Conservation (phyloP, 805 yeast species). For the Schwanniomyces vanrijiae region DNA sequence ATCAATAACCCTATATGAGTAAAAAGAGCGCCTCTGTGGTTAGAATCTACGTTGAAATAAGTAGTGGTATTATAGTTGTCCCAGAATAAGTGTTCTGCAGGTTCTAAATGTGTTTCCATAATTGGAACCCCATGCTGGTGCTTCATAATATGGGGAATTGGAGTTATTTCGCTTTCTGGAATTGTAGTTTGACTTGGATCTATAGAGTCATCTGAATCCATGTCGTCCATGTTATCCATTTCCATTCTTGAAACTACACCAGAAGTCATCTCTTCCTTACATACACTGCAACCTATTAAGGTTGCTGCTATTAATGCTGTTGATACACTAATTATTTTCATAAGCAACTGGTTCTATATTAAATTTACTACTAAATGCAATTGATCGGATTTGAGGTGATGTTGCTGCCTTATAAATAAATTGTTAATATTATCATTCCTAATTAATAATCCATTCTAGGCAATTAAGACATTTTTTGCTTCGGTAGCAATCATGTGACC, state of each 20-base stretch:
- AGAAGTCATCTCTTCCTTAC: slow-evolving; percentile 51
- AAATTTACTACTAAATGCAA: neutral
- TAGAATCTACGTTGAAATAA: slow-evolving; percentile 56
- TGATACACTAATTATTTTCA: neutral
- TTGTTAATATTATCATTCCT: neutral
- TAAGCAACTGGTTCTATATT: neutral
- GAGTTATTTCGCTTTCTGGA: slow-evolving; percentile 10
- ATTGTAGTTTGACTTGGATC: slow-evolving; percentile 9
- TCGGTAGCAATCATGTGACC: slow-evolving; percentile 9
- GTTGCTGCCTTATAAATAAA: neutral
- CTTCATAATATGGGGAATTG: slow-evolving; percentile 35
- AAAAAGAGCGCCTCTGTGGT: slow-evolving; percentile 51
- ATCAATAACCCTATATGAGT: slow-evolving; percentile 51
- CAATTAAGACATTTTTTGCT: slow-evolving; percentile 1
- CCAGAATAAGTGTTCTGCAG: slow-evolving; percentile 80
- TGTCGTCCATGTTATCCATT: slow-evolving; percentile 21
- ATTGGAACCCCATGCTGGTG: slow-evolving; percentile 76
- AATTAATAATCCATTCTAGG: neutral
- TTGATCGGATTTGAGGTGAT: neutral
- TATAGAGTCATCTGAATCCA: slow-evolving; percentile 16
- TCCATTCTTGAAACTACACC: slow-evolving; percentile 15
- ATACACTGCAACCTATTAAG: slow-evolving; percentile 87
- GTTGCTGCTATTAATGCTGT: slow-evolving; percentile 25
- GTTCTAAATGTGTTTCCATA: slow-evolving; percentile 60
- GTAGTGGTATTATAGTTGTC: slow-evolving; percentile 74